Evolutionary conservation across 352 stramenopile species (phyloP), one percentile per base, ranked within the genome.

Genomic region (Pythium rhizo-oryzae): DNA sequence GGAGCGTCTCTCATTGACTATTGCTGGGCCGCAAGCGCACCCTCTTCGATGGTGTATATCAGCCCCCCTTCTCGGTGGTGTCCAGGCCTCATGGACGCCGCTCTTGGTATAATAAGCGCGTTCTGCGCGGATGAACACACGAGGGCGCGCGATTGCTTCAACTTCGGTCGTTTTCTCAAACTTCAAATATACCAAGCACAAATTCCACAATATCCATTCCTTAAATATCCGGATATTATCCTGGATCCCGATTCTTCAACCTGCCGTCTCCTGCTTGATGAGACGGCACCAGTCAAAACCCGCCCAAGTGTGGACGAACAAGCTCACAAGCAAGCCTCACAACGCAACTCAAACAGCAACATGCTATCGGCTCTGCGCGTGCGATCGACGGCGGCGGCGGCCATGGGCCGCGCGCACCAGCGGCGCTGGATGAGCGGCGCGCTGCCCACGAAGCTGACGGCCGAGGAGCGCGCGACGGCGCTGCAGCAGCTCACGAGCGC

Each of bases 401-500:
- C 52, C 46, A 30, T 13, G 23, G 46, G n/a, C 7, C 13, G 21
- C 41, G 41, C 56, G 56, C 39, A 52, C 35, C 35, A 41, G 24
- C 57, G 57, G 52, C 72, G 25, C n/a, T 74, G 47, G 69, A 74
- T 81, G 41, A 73, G 59, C 37, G 75, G 70, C 13, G 69, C 15
- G 41, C 15, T 80, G 28, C 82, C 84, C 8, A 81, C 68, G 41
- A 82, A 78, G 13, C 70, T 92, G 39, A 86, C 68, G 35, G 60
- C 76, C 6, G 62, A 74, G 9, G 76, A 93, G 62, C 84, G 84
- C 41, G 30, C 64, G n/a, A 35, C 52, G 16, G 76, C 71, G 9
- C 68, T 90, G 24, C 59, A 75, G 39, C 71, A 84, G 55, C 72
- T 92, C 66, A 79, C 75, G 28, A 70, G 55, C 49, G 78, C 79